phyloP scores from a whole-genome alignment of 2,329 filamentous ascomycete species.

The Arthrocladium fulminans region DNA sequence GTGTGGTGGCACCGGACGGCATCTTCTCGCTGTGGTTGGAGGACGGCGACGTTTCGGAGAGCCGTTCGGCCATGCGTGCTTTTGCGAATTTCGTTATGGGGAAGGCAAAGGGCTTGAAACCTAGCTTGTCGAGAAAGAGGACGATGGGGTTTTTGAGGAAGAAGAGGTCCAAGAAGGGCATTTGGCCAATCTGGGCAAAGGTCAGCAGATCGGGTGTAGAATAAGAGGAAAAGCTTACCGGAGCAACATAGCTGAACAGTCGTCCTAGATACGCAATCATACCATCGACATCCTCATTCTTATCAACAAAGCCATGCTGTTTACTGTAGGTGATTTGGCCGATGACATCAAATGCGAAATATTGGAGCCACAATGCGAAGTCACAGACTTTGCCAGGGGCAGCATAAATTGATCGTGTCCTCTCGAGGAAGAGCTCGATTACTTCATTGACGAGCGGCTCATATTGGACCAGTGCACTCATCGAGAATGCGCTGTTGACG shows the following conservation, averaged over 20 bases:
- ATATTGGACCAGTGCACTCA: conserved; percentile 21
- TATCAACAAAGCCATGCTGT: conserved; percentile 29
- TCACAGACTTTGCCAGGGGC: conserved; percentile 22
- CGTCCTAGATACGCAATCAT: conserved; percentile 30
- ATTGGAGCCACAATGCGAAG: conserved; percentile 36
- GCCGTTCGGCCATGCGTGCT: conserved; percentile 57
- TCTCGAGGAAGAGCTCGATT: conserved; percentile 59
- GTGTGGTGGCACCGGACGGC: neutral
- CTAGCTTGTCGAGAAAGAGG: conserved; percentile 58
- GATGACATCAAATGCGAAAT: conserved; percentile 30
- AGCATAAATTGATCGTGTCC: conserved; percentile 50
- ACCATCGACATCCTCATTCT: conserved; percentile 28
- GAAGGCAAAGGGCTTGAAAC: conserved; percentile 59
- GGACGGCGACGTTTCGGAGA: conserved; percentile 40
- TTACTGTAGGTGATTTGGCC: conserved; percentile 32
- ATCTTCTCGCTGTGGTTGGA: conserved; percentile 6
- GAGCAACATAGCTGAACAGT: conserved; percentile 57
- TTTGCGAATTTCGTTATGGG: conserved; percentile 65
- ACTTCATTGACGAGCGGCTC: conserved; percentile 73
- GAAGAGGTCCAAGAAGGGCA: conserved; percentile 16
- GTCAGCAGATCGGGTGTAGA: conserved; percentile 3
- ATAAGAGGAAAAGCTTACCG: conserved; percentile 49
- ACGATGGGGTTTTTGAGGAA: conserved; percentile 19
- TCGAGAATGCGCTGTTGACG: conserved; percentile 61
- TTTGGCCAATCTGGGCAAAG: conserved; percentile 16